Percentiles rank a stretch among this genome's conserved stretches.
Conservation (phyloP, 1,284 basidiomycete genomes). For the Cryptococcus sp. region DNA sequence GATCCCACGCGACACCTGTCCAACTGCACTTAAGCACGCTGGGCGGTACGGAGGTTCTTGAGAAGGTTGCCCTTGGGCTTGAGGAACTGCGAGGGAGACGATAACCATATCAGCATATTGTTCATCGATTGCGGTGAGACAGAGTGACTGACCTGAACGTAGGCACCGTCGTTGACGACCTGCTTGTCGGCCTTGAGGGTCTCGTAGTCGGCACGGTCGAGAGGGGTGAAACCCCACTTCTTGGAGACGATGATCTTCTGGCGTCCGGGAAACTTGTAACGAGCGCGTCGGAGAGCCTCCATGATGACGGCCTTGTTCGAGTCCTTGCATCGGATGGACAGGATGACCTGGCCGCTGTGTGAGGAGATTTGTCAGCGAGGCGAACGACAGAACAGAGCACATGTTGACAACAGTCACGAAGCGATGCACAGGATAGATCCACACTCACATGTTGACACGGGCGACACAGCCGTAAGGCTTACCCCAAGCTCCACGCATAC, state of each 20-base stretch:
- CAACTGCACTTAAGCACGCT: slow-evolving; percentile 60
- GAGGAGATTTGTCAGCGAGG: slow-evolving; percentile 9
- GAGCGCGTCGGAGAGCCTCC: slow-evolving; percentile 94
- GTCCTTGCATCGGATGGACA: slow-evolving; percentile 94
- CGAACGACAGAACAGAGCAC: background rate
- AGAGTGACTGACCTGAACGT: slow-evolving; percentile 60
- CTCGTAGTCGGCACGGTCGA: slow-evolving; percentile 85
- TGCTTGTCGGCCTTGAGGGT: slow-evolving; percentile 85
- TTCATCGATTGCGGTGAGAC: background rate
- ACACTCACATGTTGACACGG: slow-evolving; percentile 52
- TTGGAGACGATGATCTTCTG: slow-evolving; percentile 98
- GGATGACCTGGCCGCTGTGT: slow-evolving; percentile 95
- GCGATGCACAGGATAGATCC: background rate
- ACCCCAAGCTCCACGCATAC: slow-evolving; percentile 99
- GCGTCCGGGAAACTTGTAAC: slow-evolving; percentile 99
- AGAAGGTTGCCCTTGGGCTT: slow-evolving; percentile 81
- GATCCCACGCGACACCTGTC: slow-evolving; percentile 2
- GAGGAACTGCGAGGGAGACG: slow-evolving; percentile 81
- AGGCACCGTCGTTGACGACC: slow-evolving; percentile 66
- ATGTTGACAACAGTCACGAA: background rate
- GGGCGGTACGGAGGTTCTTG: slow-evolving; percentile 79
- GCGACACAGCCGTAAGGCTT: slow-evolving; percentile 81
- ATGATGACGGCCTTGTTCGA: slow-evolving; percentile 82
- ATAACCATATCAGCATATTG: slow-evolving; percentile 5
- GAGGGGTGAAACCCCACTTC: slow-evolving; percentile 98